Conservation (phyloP, 1,139 yeast species). For the Blastobotrys illinoisensis region DNA sequence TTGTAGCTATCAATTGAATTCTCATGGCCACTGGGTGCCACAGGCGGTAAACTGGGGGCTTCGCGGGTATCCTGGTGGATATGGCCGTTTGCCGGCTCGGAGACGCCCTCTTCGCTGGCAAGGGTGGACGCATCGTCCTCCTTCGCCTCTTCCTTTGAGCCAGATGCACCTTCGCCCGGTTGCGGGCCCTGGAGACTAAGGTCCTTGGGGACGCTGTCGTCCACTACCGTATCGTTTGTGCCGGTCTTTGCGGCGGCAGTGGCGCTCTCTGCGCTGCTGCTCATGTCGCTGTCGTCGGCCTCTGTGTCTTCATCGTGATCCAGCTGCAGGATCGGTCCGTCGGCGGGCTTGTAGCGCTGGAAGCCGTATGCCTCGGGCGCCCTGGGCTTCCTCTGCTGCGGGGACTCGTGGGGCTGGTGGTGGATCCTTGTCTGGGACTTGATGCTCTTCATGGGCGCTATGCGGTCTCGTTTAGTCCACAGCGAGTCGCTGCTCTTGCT, state of each 20-base stretch:
- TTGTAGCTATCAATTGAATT: neutral
- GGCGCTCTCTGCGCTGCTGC: slow-evolving; percentile 9
- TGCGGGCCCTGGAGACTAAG: no score
- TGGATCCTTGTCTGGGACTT: slow-evolving; percentile 21
- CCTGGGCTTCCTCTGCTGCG: neutral
- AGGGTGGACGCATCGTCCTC: neutral
- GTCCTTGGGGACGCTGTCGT: neutral
- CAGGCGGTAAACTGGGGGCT: no score
- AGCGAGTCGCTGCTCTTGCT: slow-evolving; percentile 9
- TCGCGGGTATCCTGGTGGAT: no score
- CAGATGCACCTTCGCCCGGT: no score
- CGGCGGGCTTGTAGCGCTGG: slow-evolving; percentile 14
- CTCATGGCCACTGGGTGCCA: neutral
- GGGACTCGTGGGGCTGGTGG: neutral
- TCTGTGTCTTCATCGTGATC: slow-evolving; percentile 32
- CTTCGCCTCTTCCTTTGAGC: neutral
- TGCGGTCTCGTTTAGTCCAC: slow-evolving; percentile 3
- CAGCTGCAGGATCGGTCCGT: slow-evolving; percentile 27
- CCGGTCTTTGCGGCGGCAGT: neutral
- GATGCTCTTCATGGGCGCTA: slow-evolving; percentile 15
- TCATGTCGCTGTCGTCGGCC: slow-evolving; percentile 19
- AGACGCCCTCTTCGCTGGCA: neutral
- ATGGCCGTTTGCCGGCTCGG: no score
- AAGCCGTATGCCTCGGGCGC: neutral
- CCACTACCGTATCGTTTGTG: neutral